Evolutionary conservation across 805 yeast genomes (phyloP), one percentile per base, ranked within the genome.

Genomic region (Kuraishia capsulata): DNA sequence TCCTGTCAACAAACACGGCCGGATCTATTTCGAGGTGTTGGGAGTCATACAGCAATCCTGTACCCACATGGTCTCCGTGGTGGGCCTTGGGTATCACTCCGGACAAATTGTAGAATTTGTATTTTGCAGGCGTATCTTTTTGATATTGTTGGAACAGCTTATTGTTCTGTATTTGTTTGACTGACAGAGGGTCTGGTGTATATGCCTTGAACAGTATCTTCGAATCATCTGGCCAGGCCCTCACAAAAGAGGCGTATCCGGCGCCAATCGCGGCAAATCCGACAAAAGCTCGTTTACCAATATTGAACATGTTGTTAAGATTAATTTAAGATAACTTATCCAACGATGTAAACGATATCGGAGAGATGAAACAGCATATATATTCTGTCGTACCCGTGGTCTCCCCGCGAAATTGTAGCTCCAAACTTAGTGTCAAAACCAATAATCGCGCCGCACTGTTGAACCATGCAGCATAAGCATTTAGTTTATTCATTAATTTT

Each of bases 21-120:
- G 96, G 96, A 49, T 86, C 95, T 20, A 84, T 73, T 40, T 81
- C 85, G 44, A 84, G 61, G 43, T 77, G 71, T 14, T 76, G 69
- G 2, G 76, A 73, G 0, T 94, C 89, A 46, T 73, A 75, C 37
- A 87, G 60, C 6, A 84, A 56, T 1, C 95, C 95, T 37, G 78
- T 74, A 0, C 82, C 78, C 8, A 82, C 86, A 56, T 81, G 82
- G 51, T 80, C 73, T 2, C 53, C 50, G 29, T 69, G 70, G 50
- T 81, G 87, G 5, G 75, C 76, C 33, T 56, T 63, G 0, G 88
- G 87, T 30, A 81, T 62, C 20, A 63, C 49, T 16, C 68, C 61
- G 2, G 76, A 69, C 20, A 66, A 68, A 2, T 42, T 39, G 2
- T 36, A 36, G 28, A 53, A 49, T 28, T 17, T 28, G 31, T 11